Evolutionary conservation across 2,329 filamentous ascomycete genomes (phyloP), one percentile per base, ranked within the genome.

Genomic region (Colletotrichum sidae): DNA sequence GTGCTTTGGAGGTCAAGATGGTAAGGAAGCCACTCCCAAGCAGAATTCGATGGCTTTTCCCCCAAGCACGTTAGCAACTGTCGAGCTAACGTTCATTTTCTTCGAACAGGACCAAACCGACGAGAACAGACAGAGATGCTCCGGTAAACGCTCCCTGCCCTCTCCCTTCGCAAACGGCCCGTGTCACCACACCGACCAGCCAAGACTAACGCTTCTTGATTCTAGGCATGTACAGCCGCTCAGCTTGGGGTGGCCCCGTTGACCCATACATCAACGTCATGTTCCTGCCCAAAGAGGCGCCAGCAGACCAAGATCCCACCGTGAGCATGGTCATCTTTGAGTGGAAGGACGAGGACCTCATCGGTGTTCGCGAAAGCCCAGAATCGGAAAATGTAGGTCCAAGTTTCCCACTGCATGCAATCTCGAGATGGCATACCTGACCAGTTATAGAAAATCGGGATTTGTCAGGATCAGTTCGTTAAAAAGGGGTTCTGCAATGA

Each of bases 311-410:
- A 50, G 91, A 97, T 75, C 91, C 92, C 6, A 83, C 93, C 47
- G 90, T 94, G 69, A 96, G 93, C 77, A 80, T 97, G 71, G 84
- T 97, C 56, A 90, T 99, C 69, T 99, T 97, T 77, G 95, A 99
- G 79, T 99, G 94, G 93, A 89, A 86, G 70, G 96, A 99, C 75
- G 89, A 92, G 75, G 80, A 88, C 55, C 83, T 95, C 60, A 89
- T 99, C 69, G 94, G 95, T 47, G 85, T 91, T 64, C 84, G 85
- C 41, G 82, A 87, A 55, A 82, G 83, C 35, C 78, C 84, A 13
- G 84, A 85, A 56, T 80, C 84, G 39, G 76, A 80, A 52, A 82
- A 85, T 73, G 88, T 90, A 83, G 70, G 79, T 69, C 4, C 63
- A 46, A 34, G 10, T 15, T 25, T 44, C 25, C 12, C 37, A 8